Evolutionary conservation across 108 stramenopile genomes (phyloP), one percentile per base, ranked within the genome.

Genomic region (Parmales sp.): DNA sequence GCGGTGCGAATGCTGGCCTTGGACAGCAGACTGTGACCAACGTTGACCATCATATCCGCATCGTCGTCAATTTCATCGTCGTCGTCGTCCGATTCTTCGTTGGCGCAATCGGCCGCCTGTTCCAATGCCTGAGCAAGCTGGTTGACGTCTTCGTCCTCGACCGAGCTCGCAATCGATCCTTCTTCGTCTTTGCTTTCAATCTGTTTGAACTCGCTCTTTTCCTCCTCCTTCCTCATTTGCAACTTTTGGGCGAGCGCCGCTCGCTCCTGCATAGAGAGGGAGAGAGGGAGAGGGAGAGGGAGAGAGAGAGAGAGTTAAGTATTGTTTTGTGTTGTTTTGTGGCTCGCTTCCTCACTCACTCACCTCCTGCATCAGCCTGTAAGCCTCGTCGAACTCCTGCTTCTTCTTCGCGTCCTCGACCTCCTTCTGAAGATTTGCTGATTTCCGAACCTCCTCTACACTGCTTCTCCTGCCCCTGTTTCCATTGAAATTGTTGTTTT

Each of bases 311-410:
- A n/a, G n/a, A n/a, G n/a, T n/a, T n/a, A n/a, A n/a, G n/a, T n/a
- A n/a, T n/a, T n/a, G n/a, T n/a, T n/a, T n/a, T n/a, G n/a, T n/a
- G n/a, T n/a, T n/a, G n/a, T n/a, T n/a, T n/a, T n/a, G n/a, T n/a
- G n/a, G n/a, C n/a, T n/a, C n/a, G n/a, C n/a, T n/a, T n/a, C n/a
- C n/a, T n/a, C n/a, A n/a, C n/a, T n/a, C n/a, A n/a, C 36, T 60
- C 54, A 34, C 54, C 54, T 11, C 31, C 0, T 28, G 31, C 6
- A 60, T 60, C 54, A 34, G 54, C 54, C 36, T 60, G 54, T 60
- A 60, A 31, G 54, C 54, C 31, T 60, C 54, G 16, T 60, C 54
- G 54, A 34, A 60, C 54, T 28, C n/a, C 54, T 60, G 54, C 54
- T 60, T 60, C 54, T 60, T 60, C 54, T 60, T 60, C 0, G 54